A percentile compares a stretch with the other conserved stretches of the same genome.
Evolutionary conservation across 257 asterid genomes (phyloP).

Genomic region (Fraxinus quadrangulata): DNA sequence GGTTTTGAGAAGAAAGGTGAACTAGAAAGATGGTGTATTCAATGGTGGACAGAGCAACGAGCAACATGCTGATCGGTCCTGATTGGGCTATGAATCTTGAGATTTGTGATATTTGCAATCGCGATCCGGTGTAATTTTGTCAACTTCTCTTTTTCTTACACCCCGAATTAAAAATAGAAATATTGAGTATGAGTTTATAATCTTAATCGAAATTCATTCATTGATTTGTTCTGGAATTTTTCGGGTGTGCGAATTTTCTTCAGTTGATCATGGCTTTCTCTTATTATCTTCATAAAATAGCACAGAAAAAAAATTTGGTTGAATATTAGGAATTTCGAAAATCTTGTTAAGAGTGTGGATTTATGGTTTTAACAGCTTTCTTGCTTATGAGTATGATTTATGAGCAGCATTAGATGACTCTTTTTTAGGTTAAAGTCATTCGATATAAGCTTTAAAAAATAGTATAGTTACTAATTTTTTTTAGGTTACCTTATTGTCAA

Average conservation of each 20-base stretch:
- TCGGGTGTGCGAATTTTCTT: neutral
- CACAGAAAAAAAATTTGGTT: neutral
- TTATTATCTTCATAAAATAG: neutral
- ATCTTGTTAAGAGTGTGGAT: neutral
- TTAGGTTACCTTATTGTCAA: neutral
- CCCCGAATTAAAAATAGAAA: neutral
- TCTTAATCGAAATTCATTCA: neutral
- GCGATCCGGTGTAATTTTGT: constrained; percentile 81
- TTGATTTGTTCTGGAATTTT: neutral
- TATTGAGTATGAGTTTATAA: neutral
- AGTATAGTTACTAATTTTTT: neutral
- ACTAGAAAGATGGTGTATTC: constrained; percentile 68
- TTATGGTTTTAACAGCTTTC: neutral
- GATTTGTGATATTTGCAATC: constrained; percentile 97
- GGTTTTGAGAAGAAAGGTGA: constrained; percentile 33
- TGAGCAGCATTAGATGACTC: neutral
- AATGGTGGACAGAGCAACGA: constrained; percentile 95
- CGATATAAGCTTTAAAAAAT: neutral
- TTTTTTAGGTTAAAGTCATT: neutral
- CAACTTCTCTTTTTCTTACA: neutral
- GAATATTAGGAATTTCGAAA: neutral
- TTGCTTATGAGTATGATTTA: neutral
- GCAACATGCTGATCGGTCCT: constrained; percentile 96
- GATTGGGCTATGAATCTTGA: constrained; percentile 99
- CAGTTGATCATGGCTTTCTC: neutral